These are phyloP conservation scores for Perkinsus chesapeaki DNA, from an alignment of 169 alveolate species.

Conservation along the genomic window DNA sequence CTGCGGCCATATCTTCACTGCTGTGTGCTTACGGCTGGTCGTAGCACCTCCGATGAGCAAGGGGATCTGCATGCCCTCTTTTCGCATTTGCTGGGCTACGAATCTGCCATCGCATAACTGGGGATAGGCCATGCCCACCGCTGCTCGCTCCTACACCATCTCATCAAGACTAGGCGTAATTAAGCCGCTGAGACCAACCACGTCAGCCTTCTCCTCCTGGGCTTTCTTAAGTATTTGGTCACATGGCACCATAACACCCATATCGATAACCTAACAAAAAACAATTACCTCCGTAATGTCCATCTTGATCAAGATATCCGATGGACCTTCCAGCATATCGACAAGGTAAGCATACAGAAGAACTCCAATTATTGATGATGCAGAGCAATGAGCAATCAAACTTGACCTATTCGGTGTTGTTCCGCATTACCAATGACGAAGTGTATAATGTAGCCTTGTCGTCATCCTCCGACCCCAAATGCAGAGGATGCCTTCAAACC, in stretches of 20 bases:
- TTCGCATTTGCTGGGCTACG: slow-evolving; percentile 43
- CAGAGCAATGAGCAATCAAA: background rate
- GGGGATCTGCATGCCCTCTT: slow-evolving; percentile 36
- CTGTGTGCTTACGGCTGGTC: slow-evolving; percentile 59
- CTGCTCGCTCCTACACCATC: slow-evolving; percentile 44
- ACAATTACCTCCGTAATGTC: background rate
- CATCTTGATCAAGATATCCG: background rate
- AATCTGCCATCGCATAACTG: background rate
- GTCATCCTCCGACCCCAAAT: background rate
- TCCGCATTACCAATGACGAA: background rate
- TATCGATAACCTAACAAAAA: background rate
- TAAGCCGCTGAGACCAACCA: slow-evolving; percentile 54
- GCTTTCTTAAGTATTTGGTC: slow-evolving; percentile 41
- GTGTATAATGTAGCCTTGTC: background rate
- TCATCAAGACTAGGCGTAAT: slow-evolving; percentile 63
- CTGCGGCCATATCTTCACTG: slow-evolving; percentile 37
- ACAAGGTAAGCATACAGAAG: too few relatives aligned
- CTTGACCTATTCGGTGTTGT: background rate
- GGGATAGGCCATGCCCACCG: too few relatives aligned
- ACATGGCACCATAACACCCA: slow-evolving; percentile 40
- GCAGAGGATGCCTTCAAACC: too few relatives aligned
- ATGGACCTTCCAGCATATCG: background rate
- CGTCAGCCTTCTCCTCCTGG: slow-evolving; percentile 38
- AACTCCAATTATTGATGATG: background rate
- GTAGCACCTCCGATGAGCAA: slow-evolving; percentile 65